Percentiles rank a stretch among this genome's conserved stretches.
phyloP scores from a whole-genome alignment of 257 asterid genomes.

The Jacaranda mimosifolia region DNA sequence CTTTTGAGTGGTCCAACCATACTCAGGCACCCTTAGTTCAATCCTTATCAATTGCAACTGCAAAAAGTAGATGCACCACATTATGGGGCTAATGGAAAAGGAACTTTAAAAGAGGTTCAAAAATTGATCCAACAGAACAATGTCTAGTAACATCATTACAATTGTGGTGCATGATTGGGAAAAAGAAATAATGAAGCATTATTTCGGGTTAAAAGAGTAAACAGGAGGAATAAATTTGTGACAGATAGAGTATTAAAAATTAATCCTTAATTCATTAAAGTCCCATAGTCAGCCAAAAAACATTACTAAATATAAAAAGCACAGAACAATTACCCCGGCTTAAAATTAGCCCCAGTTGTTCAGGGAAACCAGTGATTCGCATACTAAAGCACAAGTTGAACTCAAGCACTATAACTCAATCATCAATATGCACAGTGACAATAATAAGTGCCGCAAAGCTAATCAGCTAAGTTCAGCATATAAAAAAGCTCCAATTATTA shows the following conservation, averaged over 20 bases:
- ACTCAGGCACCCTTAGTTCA: conserved; percentile 90
- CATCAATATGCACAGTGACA: conserved; percentile 1
- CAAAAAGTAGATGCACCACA: conserved; percentile 42
- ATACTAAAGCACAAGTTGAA: conserved; percentile 15
- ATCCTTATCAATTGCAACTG: conserved; percentile 94
- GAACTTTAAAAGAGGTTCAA: conserved; percentile 18
- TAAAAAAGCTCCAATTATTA: conserved; percentile 9
- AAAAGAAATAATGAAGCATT: background rate
- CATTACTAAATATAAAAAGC: background rate
- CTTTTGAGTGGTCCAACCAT: conserved; percentile 99
- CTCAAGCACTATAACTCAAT: background rate
- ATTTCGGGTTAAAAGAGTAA: background rate
- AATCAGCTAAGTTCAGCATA: conserved; percentile 20
- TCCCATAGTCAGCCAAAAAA: background rate
- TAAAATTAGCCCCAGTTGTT: conserved; percentile 17
- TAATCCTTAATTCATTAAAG: background rate
- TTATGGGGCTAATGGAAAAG: background rate
- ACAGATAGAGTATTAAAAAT: background rate
- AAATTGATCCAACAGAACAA: background rate
- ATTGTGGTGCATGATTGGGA: background rate
- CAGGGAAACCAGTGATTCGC: conserved; percentile 8
- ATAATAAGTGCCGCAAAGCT: conserved; percentile 1
- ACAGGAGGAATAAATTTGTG: conserved; percentile 6
- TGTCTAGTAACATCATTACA: background rate
- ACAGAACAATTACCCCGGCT: conserved; percentile 7